Evolutionary conservation across 176 grass and related monocot genomes (phyloP).

Genomic region (Panicum miliaceum): DNA sequence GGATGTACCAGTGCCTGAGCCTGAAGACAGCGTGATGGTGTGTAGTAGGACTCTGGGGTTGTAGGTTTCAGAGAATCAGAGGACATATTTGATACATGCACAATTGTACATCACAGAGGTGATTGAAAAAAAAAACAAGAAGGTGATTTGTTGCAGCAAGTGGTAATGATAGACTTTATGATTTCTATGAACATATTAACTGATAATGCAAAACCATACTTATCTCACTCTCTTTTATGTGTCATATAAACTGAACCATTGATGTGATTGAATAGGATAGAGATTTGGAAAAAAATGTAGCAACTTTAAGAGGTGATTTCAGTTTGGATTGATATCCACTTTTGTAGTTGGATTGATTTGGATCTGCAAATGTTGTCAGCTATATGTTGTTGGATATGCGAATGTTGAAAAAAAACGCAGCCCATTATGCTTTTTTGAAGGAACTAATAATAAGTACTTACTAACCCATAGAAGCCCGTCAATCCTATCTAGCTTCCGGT

Average conservation of each 20-base stretch:
- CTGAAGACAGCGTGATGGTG: constrained; percentile 34
- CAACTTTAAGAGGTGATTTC: no score
- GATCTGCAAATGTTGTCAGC: no score
- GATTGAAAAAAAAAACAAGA: background rate
- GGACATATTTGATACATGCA: background rate
- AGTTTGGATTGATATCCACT: no score
- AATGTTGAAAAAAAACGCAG: no score
- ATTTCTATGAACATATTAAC: background rate
- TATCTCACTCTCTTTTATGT: background rate
- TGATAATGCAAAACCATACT: background rate
- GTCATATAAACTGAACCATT: background rate
- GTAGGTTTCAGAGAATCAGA: constrained; percentile 30
- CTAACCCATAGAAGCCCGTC: no score
- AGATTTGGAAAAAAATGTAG: no score
- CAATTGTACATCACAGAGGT: constrained; percentile 46
- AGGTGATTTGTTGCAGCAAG: background rate
- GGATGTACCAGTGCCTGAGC: constrained; percentile 42
- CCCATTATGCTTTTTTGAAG: no score
- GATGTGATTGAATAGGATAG: background rate
- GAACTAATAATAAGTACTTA: no score
- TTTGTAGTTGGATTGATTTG: no score
- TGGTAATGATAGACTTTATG: background rate
- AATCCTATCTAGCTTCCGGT: no score
- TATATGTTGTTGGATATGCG: no score
- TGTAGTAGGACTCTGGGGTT: background rate